These are phyloP conservation scores for Yamadazyma takamatsuzukensis DNA, from an alignment of 805 yeast species.

Conservation along the genomic window DNA sequence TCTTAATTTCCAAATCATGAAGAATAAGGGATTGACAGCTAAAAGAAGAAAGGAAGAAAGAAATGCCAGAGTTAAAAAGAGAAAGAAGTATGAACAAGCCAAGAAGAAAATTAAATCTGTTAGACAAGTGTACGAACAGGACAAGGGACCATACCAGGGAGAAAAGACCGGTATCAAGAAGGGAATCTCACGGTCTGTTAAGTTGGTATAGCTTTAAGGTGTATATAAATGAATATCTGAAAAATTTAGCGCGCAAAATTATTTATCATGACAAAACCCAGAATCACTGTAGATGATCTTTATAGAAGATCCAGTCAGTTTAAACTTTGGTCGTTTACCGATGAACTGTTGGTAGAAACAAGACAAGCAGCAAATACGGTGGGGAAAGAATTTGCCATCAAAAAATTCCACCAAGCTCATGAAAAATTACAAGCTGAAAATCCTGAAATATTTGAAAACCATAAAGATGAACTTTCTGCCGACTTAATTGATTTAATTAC, in stretches of 20 bases:
- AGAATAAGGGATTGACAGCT: slow-evolving; percentile 94
- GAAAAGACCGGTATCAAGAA: slow-evolving; percentile 97
- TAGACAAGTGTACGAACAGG: slow-evolving; percentile 81
- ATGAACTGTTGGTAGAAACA: slow-evolving; percentile 47
- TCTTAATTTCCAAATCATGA: slow-evolving; percentile 86
- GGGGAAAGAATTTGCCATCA: slow-evolving; percentile 43
- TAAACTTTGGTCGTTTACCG: slow-evolving; percentile 79
- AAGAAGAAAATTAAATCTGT: slow-evolving; percentile 89
- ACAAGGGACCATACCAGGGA: slow-evolving; percentile 73
- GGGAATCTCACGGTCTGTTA: slow-evolving; percentile 83
- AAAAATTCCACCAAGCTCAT: slow-evolving; percentile 24
- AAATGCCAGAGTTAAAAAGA: slow-evolving; percentile 96
- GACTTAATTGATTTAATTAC: slow-evolving; percentile 45
- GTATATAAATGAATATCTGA: background rate
- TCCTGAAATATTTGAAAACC: slow-evolving; percentile 27
- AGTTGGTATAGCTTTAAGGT: slow-evolving; percentile 15
- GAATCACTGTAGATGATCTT: slow-evolving; percentile 76
- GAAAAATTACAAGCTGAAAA: slow-evolving; percentile 15
- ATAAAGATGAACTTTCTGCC: slow-evolving; percentile 25
- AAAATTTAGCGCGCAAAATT: background rate
- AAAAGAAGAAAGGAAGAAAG: slow-evolving; percentile 90
- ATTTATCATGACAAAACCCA: slow-evolving; percentile 10
- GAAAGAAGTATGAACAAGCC: slow-evolving; percentile 93
- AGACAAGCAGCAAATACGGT: slow-evolving; percentile 50
- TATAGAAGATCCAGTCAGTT: slow-evolving; percentile 86